Conservation (phyloP, 306 rosid species). For the Begonia peltatifolia region DNA sequence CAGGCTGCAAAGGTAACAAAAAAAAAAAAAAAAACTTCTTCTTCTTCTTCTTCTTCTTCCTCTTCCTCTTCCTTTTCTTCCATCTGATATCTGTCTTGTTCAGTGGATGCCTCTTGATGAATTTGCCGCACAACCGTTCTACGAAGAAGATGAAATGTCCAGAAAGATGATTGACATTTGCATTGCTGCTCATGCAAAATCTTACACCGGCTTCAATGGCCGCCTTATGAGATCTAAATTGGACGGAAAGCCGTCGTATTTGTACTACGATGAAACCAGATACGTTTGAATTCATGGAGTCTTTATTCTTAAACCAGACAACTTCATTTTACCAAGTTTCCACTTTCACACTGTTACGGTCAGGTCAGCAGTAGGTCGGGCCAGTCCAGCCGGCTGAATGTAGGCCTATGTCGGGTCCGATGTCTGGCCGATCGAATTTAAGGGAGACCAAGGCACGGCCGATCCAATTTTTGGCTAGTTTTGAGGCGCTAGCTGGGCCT, state of each 20-base stretch:
- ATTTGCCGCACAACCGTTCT: constrained; percentile 10
- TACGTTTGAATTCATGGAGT: neutral
- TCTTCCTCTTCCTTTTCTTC: neutral
- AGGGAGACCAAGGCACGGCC: too few relatives aligned
- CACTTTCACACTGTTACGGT: too few relatives aligned
- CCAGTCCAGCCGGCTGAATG: too few relatives aligned
- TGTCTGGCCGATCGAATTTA: too few relatives aligned
- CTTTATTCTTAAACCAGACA: too few relatives aligned
- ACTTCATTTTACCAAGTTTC: too few relatives aligned
- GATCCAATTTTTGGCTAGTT: too few relatives aligned
- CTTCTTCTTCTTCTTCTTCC: neutral
- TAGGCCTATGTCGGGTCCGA: too few relatives aligned
- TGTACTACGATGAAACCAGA: constrained; percentile 7
- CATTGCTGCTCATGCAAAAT: constrained; percentile 15
- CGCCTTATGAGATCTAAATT: constrained; percentile 17
- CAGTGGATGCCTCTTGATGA: constrained; percentile 30
- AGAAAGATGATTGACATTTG: constrained; percentile 16
- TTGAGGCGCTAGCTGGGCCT: too few relatives aligned
- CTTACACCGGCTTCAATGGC: constrained; percentile 17
- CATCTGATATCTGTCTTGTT: neutral
- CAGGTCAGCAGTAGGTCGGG: too few relatives aligned
- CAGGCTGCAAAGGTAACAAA: constrained; percentile 24
- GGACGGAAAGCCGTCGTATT: constrained; percentile 12
- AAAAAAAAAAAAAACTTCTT: too few relatives aligned
- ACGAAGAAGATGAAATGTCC: constrained; percentile 23